These are phyloP conservation scores for Chlorella variabilis DNA, from an alignment of 163 green algal genomes.

Conservation along the genomic window DNA sequence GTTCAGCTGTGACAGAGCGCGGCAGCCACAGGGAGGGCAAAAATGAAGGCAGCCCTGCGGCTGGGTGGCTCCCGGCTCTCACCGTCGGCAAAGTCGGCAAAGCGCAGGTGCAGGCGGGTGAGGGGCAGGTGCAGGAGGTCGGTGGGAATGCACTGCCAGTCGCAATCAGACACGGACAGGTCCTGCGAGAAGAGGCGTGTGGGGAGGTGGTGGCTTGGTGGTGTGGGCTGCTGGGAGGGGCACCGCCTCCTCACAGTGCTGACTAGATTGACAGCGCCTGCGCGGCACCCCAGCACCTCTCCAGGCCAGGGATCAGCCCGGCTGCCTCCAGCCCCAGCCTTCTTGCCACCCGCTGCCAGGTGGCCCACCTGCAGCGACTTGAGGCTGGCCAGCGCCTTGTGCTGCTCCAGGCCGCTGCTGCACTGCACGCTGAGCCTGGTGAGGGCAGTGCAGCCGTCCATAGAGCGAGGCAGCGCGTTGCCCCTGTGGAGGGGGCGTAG, in stretches of 20 bases:
- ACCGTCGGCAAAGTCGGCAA: constrained; percentile 9
- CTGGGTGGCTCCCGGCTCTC: neutral
- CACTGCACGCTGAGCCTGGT: constrained; percentile 33
- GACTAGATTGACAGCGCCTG: no score
- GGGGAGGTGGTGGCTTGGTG: neutral
- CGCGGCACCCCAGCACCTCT: no score
- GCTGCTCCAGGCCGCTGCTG: constrained; percentile 10
- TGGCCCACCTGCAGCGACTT: neutral
- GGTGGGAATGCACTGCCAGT: constrained; percentile 2
- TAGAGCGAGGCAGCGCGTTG: constrained; percentile 7
- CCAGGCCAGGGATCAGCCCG: no score
- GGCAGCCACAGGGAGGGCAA: no score
- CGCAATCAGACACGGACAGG: constrained; percentile 13
- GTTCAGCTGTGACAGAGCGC: no score
- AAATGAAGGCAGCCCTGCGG: neutral
- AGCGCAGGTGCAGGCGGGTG: constrained; percentile 36
- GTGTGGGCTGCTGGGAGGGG: neutral
- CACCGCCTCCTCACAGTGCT: no score
- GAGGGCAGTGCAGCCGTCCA: constrained; percentile 9
- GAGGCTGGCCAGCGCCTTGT: neutral
- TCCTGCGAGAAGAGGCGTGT: neutral
- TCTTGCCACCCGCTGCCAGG: no score
- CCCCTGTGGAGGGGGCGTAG: neutral
- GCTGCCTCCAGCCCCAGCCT: no score
- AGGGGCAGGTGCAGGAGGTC: constrained; percentile 21